phyloP scores from a whole-genome alignment of 176 grass and related monocot genomes.

The Oryza brachyantha region DNA sequence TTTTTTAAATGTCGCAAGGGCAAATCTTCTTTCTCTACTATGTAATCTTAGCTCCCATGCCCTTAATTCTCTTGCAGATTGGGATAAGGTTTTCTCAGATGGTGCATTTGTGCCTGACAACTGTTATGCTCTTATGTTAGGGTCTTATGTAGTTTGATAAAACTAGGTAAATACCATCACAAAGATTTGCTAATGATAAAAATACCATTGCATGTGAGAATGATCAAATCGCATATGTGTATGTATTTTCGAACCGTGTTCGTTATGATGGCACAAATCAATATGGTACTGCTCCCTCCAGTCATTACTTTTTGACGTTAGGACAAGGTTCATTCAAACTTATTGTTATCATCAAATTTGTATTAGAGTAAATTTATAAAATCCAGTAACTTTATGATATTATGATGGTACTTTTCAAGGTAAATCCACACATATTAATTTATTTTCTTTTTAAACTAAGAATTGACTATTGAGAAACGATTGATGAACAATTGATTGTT shows the following conservation, averaged over 20 bases:
- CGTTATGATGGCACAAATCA: not conserved
- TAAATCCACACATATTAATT: too few species aligned
- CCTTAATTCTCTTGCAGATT: too few species aligned
- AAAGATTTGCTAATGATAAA: not conserved
- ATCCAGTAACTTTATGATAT: too few species aligned
- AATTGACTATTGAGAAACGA: too few species aligned
- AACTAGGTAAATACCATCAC: not conserved
- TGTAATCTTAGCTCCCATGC: not conserved
- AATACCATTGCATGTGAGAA: not conserved
- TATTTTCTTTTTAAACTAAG: too few species aligned
- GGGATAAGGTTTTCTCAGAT: not conserved
- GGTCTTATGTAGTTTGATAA: not conserved
- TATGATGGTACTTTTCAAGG: too few species aligned
- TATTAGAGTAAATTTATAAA: too few species aligned
- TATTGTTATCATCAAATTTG: too few species aligned
- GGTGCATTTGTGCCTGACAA: not conserved
- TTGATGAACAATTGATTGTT: too few species aligned
- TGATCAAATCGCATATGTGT: not conserved
- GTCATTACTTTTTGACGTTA: too few species aligned
- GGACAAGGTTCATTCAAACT: too few species aligned
- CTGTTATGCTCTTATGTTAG: slow-evolving; percentile 2
- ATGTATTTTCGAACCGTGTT: not conserved
- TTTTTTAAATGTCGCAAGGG: not conserved
- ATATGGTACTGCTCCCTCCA: not conserved
- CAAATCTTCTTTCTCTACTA: not conserved